Base-by-base conservation (phyloP, 2,329 filamentous ascomycete species). In the Colletotrichum sp. region DNA sequence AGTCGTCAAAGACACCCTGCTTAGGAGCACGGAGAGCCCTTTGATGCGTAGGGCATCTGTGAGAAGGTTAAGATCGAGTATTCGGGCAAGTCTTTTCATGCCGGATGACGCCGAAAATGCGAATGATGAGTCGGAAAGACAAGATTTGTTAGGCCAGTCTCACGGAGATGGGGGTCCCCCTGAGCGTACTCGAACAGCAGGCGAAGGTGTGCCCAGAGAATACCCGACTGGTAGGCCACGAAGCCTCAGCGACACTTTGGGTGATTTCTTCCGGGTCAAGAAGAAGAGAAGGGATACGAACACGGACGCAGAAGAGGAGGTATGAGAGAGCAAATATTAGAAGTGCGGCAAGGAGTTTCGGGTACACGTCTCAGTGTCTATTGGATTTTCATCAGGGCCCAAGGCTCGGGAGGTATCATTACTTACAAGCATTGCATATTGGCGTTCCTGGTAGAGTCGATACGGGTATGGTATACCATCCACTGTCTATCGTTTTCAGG, bases 61-160 rank as follows among this genome's bases (percentile, higher is more conserved):
- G 64, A 84, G 87, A 63, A 86, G 89, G 15, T 84, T 88, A 70
- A 85, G 89, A 63, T 87, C 87, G 10, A 88, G 87, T 66, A 86
- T 92, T 34, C 85, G 90, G 64, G 87, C 89, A 15, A 91, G 90
- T 70, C 83, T 92, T 43, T 92, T 90, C 80, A 88, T 91, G 76
- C 84, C 88, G 60, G 85, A 89, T 60, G 85, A 86, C 21, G 84
- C 85, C 24, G 84, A 87, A 34, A 81, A 81, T 15, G 64, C 77
- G 21, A 77, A 75, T 12, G 75, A 72, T 12, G 75, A 79, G n/a
- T 71, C 61, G 9, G 78, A 79, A 36, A 48, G 71, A n/a, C 74
- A 70, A 24, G 72, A 30, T 13, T 6, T 71, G 13, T 24, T 67
- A 30, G 21, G 36, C 13, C 34, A 48, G 18, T 58, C 48, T 2